Evolutionary conservation across 2,329 filamentous ascomycete genomes (phyloP), one percentile per base, ranked within the genome.

Genomic region (Colletotrichum horii): DNA sequence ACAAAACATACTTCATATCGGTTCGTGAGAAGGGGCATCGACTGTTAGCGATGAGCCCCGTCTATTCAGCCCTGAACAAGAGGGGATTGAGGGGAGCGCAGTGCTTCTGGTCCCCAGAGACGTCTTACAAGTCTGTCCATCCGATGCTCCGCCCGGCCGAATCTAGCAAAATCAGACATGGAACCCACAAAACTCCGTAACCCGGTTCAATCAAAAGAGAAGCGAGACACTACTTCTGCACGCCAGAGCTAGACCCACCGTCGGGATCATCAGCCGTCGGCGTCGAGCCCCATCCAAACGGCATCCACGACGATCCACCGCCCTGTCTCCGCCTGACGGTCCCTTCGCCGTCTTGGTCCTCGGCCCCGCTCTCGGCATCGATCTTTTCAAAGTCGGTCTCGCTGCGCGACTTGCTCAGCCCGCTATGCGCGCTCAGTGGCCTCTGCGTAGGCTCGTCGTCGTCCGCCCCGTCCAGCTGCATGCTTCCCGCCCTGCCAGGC

Each of bases 341-440:
- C 12, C 79, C 87, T 36, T 86, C 88, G 61, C 91, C 56, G 26
- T 73, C 70, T 22, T 71, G 64, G 19, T 80, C 79, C 80, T 91
- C 92, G 30, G 86, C 87, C 12, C 89, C 89, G 80, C 92, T 93
- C 81, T 96, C 94, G 38, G 93, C 92, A 77, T 97, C 94, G 79
- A 97, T 95, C 83, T 95, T 94, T 81, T 98, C 96, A 81, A 98
- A 98, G 79, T 98, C 96, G 24, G 91, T 91, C 82, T 98, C 96
- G 83, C 95, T 97, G 78, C 93, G 92, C 81, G 94, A 96, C 86
- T 96, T 96, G 80, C 91, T 93, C 80, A 98, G 85, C 4, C 88
- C 91, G 76, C 89, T 90, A 62, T 88, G 83, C n/a, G 89, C 87
- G 76, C 87, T 87, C 75, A 87, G 83, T 34, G 85, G 87, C 67